Evolutionary conservation across 306 rosid genomes (phyloP).

Genomic region (Vicia sativa): DNA sequence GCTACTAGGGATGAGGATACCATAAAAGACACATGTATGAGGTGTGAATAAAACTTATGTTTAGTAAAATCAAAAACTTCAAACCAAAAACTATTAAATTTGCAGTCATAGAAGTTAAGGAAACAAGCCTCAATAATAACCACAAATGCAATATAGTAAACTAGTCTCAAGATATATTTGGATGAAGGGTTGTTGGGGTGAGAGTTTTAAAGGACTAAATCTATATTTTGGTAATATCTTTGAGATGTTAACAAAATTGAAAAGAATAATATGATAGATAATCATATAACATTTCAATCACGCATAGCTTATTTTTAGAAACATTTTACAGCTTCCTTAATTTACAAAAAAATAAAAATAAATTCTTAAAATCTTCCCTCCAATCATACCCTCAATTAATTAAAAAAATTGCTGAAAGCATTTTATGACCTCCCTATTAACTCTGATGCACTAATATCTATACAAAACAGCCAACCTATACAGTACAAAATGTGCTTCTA

Average conservation of each 20-base stretch:
- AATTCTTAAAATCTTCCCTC: neutral
- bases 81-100: conserved; percentile 23
- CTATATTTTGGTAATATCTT: neutral
- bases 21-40: neutral
- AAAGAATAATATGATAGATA: neutral
- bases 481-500: conserved; percentile 5
- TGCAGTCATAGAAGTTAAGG: conserved; percentile 8
- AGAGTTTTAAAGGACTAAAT: neutral
- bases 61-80: conserved; percentile 10
- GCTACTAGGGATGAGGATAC: neutral
- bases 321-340: neutral
- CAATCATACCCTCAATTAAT: neutral
- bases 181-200: neutral
- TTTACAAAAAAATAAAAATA: neutral
- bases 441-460: neutral
- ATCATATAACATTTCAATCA: neutral
- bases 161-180: conserved; percentile 5
- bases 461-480: neutral
- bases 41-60: conserved; percentile 5
- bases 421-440: conserved; percentile 2
- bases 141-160: conserved; percentile 16
- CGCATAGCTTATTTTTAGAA: neutral
- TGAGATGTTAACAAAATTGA: neutral
- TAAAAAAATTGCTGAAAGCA: conserved; percentile 7
- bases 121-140: conserved; percentile 20